Base-by-base conservation (phyloP, 495 filamentous ascomycete species). In the Schizothecium vesticola region DNA sequence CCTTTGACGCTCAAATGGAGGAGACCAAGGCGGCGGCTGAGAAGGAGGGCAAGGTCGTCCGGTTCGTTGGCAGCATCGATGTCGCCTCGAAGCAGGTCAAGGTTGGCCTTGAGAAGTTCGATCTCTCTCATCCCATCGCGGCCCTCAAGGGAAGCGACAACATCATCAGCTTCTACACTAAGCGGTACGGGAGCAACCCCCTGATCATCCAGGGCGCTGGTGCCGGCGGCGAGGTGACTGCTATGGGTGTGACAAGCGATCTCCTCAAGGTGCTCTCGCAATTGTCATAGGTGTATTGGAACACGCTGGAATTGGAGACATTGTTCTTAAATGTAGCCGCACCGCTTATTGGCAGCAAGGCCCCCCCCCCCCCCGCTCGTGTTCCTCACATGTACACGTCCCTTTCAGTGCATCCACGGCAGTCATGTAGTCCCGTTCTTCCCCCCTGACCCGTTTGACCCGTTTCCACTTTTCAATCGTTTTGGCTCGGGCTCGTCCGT, bases 111-210 rank as follows among this genome's bases (percentile, higher is more conserved):
- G 90, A 96, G 84, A 90, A 88, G 84, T 92, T 96, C 63, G 90
- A 92, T 61, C 88, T 85, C 72, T 88, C 89, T 58, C 90, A 91
- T 74, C 89, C 95, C 31, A 96, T 98, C 79, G 95, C 94, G 29
- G 90, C 91, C 43, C 82, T 98, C 66, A 96, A 96, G 84, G 95
- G 95, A 51, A 97, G 93, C 79, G 95, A 97, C 76, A 98, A 98
- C 82, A 94, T 97, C 75, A 95, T 99, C 74, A 95, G 88, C 84
- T 97, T 99, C 85, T 96, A 95, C 80, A 97, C 95, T 58, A 90
- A 94, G 83, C 87, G 95, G 72, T 98, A 99, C 76, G 92, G 92
- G 55, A 83, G 82, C 67, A 96, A 93, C 77, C 92, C 95, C 13
- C 80, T 97, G 65, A 95, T 97, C 75, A 88, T 99, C 61, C 93